phyloP scores from a whole-genome alignment of 352 stramenopile genomes.

The Pythium folliculosum region DNA sequence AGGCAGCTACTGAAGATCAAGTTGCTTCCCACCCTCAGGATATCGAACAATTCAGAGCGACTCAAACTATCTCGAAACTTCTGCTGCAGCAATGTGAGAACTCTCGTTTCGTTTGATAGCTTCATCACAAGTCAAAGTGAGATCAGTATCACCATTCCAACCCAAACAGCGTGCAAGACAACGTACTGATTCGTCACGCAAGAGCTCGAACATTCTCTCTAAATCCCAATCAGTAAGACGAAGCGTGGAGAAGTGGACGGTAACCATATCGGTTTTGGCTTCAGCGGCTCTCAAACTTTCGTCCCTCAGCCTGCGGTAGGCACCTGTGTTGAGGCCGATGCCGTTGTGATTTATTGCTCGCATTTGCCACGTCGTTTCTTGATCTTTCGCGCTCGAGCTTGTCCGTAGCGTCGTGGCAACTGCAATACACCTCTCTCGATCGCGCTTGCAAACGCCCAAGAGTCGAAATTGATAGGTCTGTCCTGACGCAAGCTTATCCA shows the following conservation, averaged over 20 bases:
- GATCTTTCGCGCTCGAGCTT: background rate
- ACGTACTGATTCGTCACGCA: constrained; percentile 9
- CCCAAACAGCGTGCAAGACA: background rate
- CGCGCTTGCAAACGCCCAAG: constrained; percentile 36
- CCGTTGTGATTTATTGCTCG: constrained; percentile 27
- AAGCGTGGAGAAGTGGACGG: constrained; percentile 13
- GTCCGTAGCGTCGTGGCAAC: constrained; percentile 26
- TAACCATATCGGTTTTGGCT: background rate
- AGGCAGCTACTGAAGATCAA: constrained; percentile 1
- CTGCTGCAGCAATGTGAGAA: background rate
- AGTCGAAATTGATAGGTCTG: constrained; percentile 46
- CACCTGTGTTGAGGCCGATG: background rate
- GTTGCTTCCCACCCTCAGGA: constrained; percentile 19
- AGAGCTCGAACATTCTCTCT: background rate
- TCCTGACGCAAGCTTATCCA: constrained; percentile 29
- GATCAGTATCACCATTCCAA: background rate
- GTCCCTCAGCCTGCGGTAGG: constrained; percentile 2
- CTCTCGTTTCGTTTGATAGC: background rate
- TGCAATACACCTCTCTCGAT: constrained; percentile 39
- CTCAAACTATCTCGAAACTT: constrained; percentile 9
- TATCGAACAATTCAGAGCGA: constrained; percentile 3
- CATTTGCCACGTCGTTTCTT: constrained; percentile 19
- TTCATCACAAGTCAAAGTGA: background rate
- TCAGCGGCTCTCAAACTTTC: constrained; percentile 5
- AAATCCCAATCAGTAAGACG: background rate